Evolutionary conservation across 1,139 yeast species (phyloP).

Genomic region (Suhomyces guaymorum): DNA sequence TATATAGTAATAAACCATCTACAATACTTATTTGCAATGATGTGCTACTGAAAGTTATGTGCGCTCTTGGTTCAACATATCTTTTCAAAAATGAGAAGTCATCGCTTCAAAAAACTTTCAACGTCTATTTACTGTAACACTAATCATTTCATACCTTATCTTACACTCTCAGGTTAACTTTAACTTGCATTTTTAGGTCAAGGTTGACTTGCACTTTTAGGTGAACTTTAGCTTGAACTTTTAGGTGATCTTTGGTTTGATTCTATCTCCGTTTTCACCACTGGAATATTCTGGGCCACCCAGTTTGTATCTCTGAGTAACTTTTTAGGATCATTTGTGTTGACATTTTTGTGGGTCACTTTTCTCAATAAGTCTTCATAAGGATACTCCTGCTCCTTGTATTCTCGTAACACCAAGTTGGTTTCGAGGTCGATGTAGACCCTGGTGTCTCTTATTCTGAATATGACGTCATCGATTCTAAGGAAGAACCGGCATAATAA

Average conservation of each 20-base stretch:
- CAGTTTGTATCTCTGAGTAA: constrained; percentile 78
- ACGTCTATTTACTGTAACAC: background rate
- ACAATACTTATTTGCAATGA: too few relatives aligned
- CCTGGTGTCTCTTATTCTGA: constrained; percentile 83
- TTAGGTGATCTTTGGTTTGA: constrained; percentile 8
- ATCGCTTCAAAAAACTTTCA: too few relatives aligned
- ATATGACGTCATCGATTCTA: constrained; percentile 85
- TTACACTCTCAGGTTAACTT: too few relatives aligned
- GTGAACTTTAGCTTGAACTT: too few relatives aligned
- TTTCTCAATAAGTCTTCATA: constrained; percentile 56
- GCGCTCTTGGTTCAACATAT: too few relatives aligned
- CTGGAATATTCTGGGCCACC: constrained; percentile 66
- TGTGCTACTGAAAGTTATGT: too few relatives aligned
- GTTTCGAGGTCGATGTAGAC: constrained; percentile 76
- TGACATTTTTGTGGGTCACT: constrained; percentile 37
- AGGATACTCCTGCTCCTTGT: constrained; percentile 68
- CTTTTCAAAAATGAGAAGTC: too few relatives aligned
- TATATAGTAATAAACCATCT: too few relatives aligned
- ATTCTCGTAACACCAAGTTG: constrained; percentile 69
- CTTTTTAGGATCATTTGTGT: constrained; percentile 67
- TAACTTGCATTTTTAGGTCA: too few relatives aligned
- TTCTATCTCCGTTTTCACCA: constrained; percentile 26
- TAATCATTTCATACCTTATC: background rate
- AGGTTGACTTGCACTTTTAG: too few relatives aligned
- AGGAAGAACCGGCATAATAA: constrained; percentile 75